Conservation (phyloP, 148 eudicot species). For the Heliosperma pusillum region DNA sequence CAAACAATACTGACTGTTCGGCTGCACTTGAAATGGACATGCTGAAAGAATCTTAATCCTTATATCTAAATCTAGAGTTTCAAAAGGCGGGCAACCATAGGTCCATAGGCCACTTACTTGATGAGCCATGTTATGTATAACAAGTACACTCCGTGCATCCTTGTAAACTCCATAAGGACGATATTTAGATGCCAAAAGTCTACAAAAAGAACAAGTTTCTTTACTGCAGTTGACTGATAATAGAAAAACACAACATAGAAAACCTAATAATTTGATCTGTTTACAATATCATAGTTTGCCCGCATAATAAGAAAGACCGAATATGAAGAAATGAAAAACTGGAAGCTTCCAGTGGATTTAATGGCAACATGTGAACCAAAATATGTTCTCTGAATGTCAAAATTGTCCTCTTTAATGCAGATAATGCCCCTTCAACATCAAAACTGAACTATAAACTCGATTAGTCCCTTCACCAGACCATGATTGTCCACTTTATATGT, state of each 20-base stretch:
- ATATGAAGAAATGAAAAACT: no score
- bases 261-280: not conserved
- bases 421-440: no score
- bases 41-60: constrained; percentile 4
- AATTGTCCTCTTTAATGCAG: no score
- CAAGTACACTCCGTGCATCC: constrained; percentile 82
- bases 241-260: no score
- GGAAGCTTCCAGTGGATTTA: no score
- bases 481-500: no score
- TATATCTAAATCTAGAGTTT: not conserved
- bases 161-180: constrained; percentile 96
- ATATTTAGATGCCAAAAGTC: constrained; percentile 93
- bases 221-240: not conserved
- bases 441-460: no score
- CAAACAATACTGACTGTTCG: no score
- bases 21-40: no score
- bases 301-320: not conserved
- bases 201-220: constrained; percentile 21
- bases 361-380: no score
- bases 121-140: constrained; percentile 89
- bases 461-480: no score
- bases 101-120: constrained; percentile 46
- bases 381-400: no score
- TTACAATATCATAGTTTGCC: not conserved
- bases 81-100: not conserved